Conservation (phyloP, 805 yeast species). For the Wickerhamiella qilinensis region DNA sequence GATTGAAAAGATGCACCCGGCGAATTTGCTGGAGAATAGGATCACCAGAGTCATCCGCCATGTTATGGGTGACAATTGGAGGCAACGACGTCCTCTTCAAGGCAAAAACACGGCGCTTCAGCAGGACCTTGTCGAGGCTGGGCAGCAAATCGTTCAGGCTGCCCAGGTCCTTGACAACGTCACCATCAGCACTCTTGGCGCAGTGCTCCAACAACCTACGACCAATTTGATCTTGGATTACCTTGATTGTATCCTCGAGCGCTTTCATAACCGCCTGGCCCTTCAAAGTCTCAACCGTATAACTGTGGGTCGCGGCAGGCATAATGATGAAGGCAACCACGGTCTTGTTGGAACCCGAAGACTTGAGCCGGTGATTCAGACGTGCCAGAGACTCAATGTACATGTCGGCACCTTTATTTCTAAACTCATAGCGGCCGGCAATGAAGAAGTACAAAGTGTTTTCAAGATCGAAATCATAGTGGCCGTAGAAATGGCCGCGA, state of each 20-base stretch:
- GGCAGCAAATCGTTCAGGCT: constrained; percentile 68
- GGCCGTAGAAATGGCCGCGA: constrained; percentile 95
- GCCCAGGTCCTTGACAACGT: constrained; percentile 41
- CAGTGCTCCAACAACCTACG: constrained; percentile 82
- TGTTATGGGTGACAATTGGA: constrained; percentile 92
- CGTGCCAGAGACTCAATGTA: constrained; percentile 86
- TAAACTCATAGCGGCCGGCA: constrained; percentile 92
- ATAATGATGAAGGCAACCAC: constrained; percentile 94
- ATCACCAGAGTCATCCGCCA: constrained; percentile 82
- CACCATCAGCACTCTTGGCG: constrained; percentile 31
- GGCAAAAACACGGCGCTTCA: constrained; percentile 87
- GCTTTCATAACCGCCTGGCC: constrained; percentile 95
- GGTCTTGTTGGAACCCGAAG: constrained; percentile 68
- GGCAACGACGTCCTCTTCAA: constrained; percentile 80
- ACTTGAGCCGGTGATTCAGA: constrained; percentile 73
- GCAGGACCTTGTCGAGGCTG: constrained; percentile 72
- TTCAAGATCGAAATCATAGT: constrained; percentile 84
- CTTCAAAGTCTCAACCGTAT: constrained; percentile 86
- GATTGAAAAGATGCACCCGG: constrained; percentile 78
- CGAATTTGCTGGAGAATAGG: constrained; percentile 86
- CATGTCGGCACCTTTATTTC: constrained; percentile 94
- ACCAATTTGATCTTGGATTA: constrained; percentile 76
- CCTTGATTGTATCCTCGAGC: constrained; percentile 72
- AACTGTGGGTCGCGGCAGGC: constrained; percentile 92
- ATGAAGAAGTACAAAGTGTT: constrained; percentile 89